These are phyloP conservation scores for Colletotrichum eleusines DNA, from an alignment of 2,329 filamentous ascomycete genomes.

Conservation along the genomic window DNA sequence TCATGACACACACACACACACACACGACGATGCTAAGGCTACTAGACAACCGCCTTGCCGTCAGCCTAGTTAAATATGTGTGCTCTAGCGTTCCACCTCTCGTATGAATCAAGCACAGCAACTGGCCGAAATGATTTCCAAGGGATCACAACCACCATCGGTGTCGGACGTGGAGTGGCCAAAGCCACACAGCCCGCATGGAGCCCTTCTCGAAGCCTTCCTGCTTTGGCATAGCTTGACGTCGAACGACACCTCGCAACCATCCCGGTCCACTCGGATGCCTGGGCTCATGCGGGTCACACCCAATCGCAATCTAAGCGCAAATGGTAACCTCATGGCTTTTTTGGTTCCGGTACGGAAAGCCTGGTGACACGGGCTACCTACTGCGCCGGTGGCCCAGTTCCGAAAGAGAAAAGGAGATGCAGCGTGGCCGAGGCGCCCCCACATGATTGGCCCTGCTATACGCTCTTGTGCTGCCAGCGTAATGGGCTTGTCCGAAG, in stretches of 20 bases:
- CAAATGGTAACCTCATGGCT: conserved; percentile 19
- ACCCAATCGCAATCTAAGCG: conserved; percentile 27
- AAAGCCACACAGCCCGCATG: conserved; percentile 37
- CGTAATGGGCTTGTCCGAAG: conserved; percentile 37
- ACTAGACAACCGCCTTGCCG: not conserved
- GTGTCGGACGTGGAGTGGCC: conserved; percentile 33
- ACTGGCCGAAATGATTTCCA: not conserved
- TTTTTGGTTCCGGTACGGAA: conserved; percentile 5
- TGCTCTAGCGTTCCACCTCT: not conserved
- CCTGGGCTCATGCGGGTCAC: conserved; percentile 16
- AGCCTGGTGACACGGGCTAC: conserved; percentile 9
- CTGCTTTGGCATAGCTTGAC: conserved; percentile 21
- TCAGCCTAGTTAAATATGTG: conserved; percentile 12
- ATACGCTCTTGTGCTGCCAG: conserved; percentile 17
- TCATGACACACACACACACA: not conserved
- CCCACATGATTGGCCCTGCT: conserved; percentile 30
- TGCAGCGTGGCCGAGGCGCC: conserved; percentile 25
- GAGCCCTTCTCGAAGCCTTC: conserved; percentile 40
- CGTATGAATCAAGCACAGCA: conserved; percentile 4
- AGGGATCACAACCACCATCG: not conserved
- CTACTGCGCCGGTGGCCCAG: conserved; percentile 26
- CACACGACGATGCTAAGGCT: conserved; percentile 10
- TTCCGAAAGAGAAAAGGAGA: conserved; percentile 33
- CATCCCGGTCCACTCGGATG: conserved; percentile 36
- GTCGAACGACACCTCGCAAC: conserved; percentile 3